Percentiles rank a stretch among this genome's conserved stretches.
phyloP scores from a whole-genome alignment of 257 asterid species.

The Salvia hispanica region DNA sequence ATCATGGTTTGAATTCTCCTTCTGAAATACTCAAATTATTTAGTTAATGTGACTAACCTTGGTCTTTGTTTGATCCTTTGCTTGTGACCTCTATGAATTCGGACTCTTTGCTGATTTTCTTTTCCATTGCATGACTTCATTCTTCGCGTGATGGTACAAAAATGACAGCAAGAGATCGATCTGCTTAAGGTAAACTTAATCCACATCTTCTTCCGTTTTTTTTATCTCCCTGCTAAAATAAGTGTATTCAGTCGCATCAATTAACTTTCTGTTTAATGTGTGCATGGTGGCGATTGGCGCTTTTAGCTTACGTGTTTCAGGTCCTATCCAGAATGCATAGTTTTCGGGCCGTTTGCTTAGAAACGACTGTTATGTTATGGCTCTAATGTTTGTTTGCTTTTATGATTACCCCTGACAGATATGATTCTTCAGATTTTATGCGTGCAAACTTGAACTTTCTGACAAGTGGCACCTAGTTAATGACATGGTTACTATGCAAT shows the following conservation, averaged over 20 bases:
- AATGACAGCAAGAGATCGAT: slow-evolving; percentile 95
- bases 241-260: neutral
- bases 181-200: slow-evolving; percentile 72
- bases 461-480: no score
- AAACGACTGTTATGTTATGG: no score
- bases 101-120: slow-evolving; percentile 31
- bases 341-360: no score
- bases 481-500: no score
- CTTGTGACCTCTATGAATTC: slow-evolving; percentile 25
- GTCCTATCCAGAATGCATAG: no score
- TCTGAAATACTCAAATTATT: slow-evolving; percentile 9
- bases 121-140: slow-evolving; percentile 16
- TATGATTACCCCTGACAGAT: no score
- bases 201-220: slow-evolving; percentile 2
- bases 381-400: no score
- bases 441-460: no score
- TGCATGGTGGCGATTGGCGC: no score
- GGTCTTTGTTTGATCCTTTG: neutral
- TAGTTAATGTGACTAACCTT: slow-evolving; percentile 23
- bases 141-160: slow-evolving; percentile 22
- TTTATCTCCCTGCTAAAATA: slow-evolving; percentile 14
- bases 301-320: no score
- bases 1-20: slow-evolving; percentile 58
- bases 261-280: no score
- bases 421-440: no score